A percentile compares a stretch with the other conserved stretches of the same genome.
Conservation (phyloP, 495 filamentous ascomycete species). For the Tuber melanosporum region DNA sequence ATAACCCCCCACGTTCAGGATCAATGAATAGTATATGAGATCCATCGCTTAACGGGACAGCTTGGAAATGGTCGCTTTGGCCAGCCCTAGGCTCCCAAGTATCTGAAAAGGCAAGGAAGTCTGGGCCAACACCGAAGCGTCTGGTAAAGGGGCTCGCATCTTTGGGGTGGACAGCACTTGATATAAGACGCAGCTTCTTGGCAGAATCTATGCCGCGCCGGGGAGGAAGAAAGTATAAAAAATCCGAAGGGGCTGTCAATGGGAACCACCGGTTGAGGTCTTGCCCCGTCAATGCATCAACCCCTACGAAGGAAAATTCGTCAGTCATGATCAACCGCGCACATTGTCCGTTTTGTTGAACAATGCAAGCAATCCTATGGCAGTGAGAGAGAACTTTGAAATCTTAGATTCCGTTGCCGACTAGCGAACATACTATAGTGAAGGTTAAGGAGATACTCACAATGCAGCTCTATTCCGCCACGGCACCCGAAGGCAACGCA, state of each 20-base stretch:
- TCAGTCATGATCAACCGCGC: neutral
- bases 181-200: slow-evolving; percentile 61
- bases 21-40: slow-evolving; percentile 66
- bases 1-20: slow-evolving; percentile 54
- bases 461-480: slow-evolving; percentile 64
- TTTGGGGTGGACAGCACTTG: slow-evolving; percentile 54
- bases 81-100: slow-evolving; percentile 37
- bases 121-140: slow-evolving; percentile 32
- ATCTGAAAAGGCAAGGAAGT: slow-evolving; percentile 33
- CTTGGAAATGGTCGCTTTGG: slow-evolving; percentile 59
- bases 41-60: slow-evolving; percentile 63
- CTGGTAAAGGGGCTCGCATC: slow-evolving; percentile 29
- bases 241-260: slow-evolving; percentile 60
- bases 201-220: slow-evolving; percentile 50
- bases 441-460: slow-evolving; percentile 34
- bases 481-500: slow-evolving; percentile 67
- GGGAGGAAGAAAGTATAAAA: slow-evolving; percentile 60
- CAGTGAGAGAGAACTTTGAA: neutral
- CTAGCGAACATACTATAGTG: too few species aligned
- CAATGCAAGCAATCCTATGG: neutral
- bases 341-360: neutral
- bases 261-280: slow-evolving; percentile 60
- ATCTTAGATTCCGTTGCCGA: neutral
- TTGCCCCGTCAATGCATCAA: slow-evolving; percentile 56
- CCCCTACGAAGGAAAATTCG: slow-evolving; percentile 38